These are phyloP conservation scores for Stephania japonica DNA, from an alignment of 164 flowering plant species.

Conservation along the genomic window DNA sequence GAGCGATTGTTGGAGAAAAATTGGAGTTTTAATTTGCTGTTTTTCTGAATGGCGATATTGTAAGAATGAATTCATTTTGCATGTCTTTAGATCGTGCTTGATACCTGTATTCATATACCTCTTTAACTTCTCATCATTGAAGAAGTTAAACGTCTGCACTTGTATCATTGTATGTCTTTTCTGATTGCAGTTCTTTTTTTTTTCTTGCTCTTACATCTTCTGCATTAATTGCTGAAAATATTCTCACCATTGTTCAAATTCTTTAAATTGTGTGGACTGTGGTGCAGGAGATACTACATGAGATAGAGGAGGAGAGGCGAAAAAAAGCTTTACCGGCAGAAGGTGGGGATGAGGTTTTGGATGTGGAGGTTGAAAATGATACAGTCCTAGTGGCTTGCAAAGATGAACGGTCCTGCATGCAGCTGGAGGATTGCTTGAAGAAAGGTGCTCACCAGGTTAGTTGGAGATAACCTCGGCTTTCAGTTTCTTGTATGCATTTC, in stretches of 20 bases:
- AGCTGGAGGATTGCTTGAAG: constrained; percentile 80
- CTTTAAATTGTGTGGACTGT: neutral
- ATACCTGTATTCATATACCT: neutral
- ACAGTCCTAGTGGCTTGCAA: constrained; percentile 85
- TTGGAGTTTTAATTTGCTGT: too few species aligned
- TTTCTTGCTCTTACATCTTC: neutral
- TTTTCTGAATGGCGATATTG: too few species aligned
- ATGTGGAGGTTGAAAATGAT: constrained; percentile 31
- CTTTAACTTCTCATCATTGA: neutral
- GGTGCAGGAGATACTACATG: constrained; percentile 77
- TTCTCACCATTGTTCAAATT: neutral
- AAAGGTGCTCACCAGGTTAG: constrained; percentile 64
- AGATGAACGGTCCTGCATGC: constrained; percentile 94
- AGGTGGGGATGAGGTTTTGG: constrained; percentile 26
- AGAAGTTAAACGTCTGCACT: neutral
- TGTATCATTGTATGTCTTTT: neutral
- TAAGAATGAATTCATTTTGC: neutral
- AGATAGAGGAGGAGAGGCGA: constrained; percentile 74
- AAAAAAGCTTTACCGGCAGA: constrained; percentile 35
- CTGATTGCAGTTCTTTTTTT: neutral
- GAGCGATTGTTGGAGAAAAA: too few species aligned
- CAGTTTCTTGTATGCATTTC: neutral
- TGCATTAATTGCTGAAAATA: neutral
- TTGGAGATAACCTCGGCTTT: neutral
- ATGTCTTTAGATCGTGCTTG: neutral